phyloP scores from a whole-genome alignment of 148 eudicot species.

The Heliamphora exappendiculata region DNA sequence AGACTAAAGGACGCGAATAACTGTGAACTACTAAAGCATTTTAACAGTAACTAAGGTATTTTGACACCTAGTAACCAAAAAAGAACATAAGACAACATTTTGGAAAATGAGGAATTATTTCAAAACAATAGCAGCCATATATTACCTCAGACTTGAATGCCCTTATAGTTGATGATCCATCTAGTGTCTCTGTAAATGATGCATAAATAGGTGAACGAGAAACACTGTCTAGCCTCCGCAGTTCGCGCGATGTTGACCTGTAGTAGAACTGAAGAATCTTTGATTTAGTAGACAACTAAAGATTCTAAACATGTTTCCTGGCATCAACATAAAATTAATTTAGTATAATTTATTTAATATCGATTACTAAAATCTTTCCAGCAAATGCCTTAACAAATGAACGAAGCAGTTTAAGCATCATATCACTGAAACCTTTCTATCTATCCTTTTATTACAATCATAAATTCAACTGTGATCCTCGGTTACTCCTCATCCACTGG shows the following conservation, averaged over 20 bases:
- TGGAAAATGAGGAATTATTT: not conserved
- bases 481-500: not conserved
- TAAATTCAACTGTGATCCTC: not conserved
- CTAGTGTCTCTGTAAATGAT: constrained; percentile 86
- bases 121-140: not conserved
- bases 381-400: not conserved
- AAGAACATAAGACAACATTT: not conserved
- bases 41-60: not conserved
- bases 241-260: constrained; percentile 90
- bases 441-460: not conserved
- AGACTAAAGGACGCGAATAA: too few species aligned
- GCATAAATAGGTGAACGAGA: constrained; percentile 96
- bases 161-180: constrained; percentile 87
- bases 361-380: not conserved
- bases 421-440: not conserved
- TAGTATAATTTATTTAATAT: not conserved
- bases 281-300: constrained; percentile 15
- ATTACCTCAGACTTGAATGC: constrained; percentile 73
- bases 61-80: not conserved
- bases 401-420: not conserved
- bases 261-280: constrained; percentile 67
- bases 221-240: constrained; percentile 96
- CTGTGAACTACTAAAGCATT: too few species aligned
- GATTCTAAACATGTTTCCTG: not conserved
- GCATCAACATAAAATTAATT: not conserved